phyloP scores from a whole-genome alignment of 371 early-diverging fungal species.

The Vairimorpha apis region DNA sequence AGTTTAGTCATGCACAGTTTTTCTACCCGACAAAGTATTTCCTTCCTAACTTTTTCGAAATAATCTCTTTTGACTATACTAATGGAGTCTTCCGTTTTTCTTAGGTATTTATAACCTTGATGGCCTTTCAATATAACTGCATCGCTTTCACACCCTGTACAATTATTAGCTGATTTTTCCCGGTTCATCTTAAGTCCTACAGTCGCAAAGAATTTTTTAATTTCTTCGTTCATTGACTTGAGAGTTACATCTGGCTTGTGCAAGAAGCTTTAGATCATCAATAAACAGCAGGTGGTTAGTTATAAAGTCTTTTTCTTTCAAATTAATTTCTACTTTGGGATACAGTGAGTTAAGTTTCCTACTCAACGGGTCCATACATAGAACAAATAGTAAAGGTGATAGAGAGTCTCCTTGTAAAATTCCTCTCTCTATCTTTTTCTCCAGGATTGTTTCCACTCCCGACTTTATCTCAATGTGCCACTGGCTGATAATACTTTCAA shows the following conservation, averaged over 20 bases:
- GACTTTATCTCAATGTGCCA: neutral
- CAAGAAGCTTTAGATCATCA: neutral
- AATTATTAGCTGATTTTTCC: neutral
- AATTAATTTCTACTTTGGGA: constrained; percentile 3
- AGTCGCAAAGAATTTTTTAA: neutral
- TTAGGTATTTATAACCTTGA: constrained; percentile 1
- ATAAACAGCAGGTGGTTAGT: neutral
- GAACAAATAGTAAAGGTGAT: constrained; percentile 21
- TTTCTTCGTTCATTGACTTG: neutral
- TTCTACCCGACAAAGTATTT: neutral
- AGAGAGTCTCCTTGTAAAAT: constrained; percentile 21
- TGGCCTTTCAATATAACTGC: neutral
- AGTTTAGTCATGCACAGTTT: neutral
- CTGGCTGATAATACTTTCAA: too few species aligned
- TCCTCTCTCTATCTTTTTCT: constrained; percentile 9
- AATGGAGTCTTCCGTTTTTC: neutral
- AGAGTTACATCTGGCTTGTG: neutral
- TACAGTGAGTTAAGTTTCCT: neutral
- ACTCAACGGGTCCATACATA: constrained; percentile 30
- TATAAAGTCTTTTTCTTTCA: neutral
- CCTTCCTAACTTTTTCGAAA: neutral
- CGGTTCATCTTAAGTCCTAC: neutral
- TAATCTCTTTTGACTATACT: neutral
- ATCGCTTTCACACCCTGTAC: neutral
- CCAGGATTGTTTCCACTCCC: neutral